These are phyloP conservation scores for Anisogramma anomala DNA, from an alignment of 2,329 filamentous ascomycete species.

Conservation along the genomic window DNA sequence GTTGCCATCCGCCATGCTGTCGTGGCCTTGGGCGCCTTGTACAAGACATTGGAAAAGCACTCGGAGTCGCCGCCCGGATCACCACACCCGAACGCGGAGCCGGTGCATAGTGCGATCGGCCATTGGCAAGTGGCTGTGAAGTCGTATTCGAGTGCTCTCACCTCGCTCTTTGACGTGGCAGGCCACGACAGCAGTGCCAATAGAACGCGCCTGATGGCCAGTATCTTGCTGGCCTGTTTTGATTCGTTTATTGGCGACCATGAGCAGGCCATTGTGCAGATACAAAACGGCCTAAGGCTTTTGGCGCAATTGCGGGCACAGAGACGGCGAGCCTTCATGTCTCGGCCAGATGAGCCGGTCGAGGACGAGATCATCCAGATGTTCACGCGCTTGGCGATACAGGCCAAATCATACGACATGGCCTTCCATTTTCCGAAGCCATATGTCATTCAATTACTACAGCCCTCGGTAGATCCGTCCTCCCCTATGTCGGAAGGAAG, in stretches of 20 bases:
- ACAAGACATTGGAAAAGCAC: conserved; percentile 52
- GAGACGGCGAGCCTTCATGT: conserved; percentile 28
- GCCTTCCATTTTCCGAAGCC: conserved; percentile 55
- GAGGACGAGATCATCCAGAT: conserved; percentile 51
- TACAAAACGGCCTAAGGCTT: conserved; percentile 45
- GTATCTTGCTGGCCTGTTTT: conserved; percentile 55
- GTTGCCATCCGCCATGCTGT: conserved; percentile 53
- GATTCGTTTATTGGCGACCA: conserved; percentile 56
- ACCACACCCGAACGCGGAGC: conserved; percentile 25
- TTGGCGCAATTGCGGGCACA: conserved; percentile 41
- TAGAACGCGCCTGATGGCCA: conserved; percentile 50
- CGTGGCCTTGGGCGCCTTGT: conserved; percentile 53
- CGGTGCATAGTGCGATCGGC: conserved; percentile 28
- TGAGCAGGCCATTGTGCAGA: conserved; percentile 48
- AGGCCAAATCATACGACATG: conserved; percentile 58
- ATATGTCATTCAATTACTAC: conserved; percentile 43
- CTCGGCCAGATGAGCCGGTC: conserved; percentile 35
- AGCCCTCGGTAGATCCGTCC: conserved; percentile 24
- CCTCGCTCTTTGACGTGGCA: conserved; percentile 34
- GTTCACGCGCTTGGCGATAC: conserved; percentile 51
- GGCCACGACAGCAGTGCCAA: conserved; percentile 33
- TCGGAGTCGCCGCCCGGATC: conserved; percentile 39
- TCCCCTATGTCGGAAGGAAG: conserved; percentile 33
- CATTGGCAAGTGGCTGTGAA: conserved; percentile 51
- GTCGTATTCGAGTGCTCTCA: conserved; percentile 47